Percentiles rank a stretch among this genome's conserved stretches.
These are phyloP conservation scores for Kokia cookei DNA, from an alignment of 441 rosid genomes.

Conservation along the genomic window DNA sequence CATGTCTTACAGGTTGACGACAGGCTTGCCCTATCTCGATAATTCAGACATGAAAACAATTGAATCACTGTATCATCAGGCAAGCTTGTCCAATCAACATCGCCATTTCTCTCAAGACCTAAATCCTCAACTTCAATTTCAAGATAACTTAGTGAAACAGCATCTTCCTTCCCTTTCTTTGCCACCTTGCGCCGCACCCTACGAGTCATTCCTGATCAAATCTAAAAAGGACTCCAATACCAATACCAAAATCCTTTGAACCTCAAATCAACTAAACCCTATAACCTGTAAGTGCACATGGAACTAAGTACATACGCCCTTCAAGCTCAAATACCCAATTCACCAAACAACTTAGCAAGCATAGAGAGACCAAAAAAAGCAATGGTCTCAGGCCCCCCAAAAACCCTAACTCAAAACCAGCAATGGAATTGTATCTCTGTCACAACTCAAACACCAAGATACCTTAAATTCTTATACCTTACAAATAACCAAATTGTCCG, in stretches of 20 bases:
- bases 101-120: slow-evolving; percentile 22
- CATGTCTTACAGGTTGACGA: slow-evolving; percentile 76
- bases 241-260: slow-evolving; percentile 7
- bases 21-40: slow-evolving; percentile 86
- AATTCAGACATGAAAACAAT: slow-evolving; percentile 72
- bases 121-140: slow-evolving; percentile 47
- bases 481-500: slow-evolving; percentile 8
- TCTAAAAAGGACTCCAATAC: slow-evolving; percentile 5
- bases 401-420: slow-evolving; percentile 30
- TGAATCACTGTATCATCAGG: slow-evolving; percentile 88
- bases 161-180: slow-evolving; percentile 56
- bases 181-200: slow-evolving; percentile 75
- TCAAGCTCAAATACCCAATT: slow-evolving; percentile 13
- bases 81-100: slow-evolving; percentile 76
- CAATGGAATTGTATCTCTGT: slow-evolving; percentile 17
- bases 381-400: slow-evolving; percentile 24
- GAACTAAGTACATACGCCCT: slow-evolving; percentile 14
- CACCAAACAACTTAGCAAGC: slow-evolving; percentile 15
- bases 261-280: slow-evolving; percentile 10
- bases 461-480: slow-evolving; percentile 12
- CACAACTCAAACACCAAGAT: not conserved
- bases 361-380: slow-evolving; percentile 11
- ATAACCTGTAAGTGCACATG: slow-evolving; percentile 1
- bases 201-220: slow-evolving; percentile 63
- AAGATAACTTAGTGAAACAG: slow-evolving; percentile 39